These are phyloP conservation scores for Aspergillus luchuensis DNA, from an alignment of 2,329 filamentous ascomycete genomes.

Conservation along the genomic window DNA sequence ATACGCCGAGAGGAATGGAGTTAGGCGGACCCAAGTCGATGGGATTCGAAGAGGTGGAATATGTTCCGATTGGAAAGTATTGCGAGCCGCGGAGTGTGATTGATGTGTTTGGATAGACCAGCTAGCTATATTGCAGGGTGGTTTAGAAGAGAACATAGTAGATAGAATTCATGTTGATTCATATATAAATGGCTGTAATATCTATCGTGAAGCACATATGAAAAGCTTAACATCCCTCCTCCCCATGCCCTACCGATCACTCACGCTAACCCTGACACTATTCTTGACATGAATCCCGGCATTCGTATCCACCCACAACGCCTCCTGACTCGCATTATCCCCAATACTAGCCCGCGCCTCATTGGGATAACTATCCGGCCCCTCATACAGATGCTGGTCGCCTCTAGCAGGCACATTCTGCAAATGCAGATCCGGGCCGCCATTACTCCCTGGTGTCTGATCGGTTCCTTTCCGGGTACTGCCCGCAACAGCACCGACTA, in stretches of 20 bases:
- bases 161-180: too few relatives aligned
- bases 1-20: slow-evolving; percentile 39
- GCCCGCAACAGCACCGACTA: background rate
- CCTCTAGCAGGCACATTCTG: background rate
- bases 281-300: background rate
- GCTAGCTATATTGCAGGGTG: background rate
- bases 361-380: background rate
- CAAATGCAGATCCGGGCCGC: background rate
- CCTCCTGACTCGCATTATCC: slow-evolving; percentile 5
- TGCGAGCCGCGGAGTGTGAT: slow-evolving; percentile 27
- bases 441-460: background rate
- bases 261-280: background rate
- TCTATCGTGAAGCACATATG: too few relatives aligned
- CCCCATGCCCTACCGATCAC: background rate
- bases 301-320: background rate
- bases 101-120: slow-evolving; percentile 20
- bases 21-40: slow-evolving; percentile 42
- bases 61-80: slow-evolving; percentile 25
- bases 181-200: too few relatives aligned
- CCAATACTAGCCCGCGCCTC: background rate
- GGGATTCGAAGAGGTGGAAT: slow-evolving; percentile 25
- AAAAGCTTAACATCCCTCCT: background rate
- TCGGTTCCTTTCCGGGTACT: background rate
- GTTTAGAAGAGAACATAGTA: too few relatives aligned
- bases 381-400: background rate